These are phyloP conservation scores for Daldinia loculata DNA, from an alignment of 495 filamentous ascomycete species.

Conservation along the genomic window DNA sequence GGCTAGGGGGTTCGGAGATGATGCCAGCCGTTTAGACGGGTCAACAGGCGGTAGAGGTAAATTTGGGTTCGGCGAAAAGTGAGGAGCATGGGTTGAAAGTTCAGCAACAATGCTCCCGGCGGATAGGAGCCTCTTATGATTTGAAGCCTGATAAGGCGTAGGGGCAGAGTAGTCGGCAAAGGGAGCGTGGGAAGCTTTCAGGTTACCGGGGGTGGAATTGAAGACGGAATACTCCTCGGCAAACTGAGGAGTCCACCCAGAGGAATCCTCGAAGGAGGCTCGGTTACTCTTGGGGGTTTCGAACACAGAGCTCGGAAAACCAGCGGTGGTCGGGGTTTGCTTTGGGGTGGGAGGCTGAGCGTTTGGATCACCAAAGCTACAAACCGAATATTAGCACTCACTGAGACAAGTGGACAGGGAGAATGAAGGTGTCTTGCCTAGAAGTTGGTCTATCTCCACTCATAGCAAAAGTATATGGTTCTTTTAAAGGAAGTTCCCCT, in stretches of 20 bases:
- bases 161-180: slow-evolving; percentile 52
- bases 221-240: slow-evolving; percentile 67
- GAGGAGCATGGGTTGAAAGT: slow-evolving; percentile 66
- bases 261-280: slow-evolving; percentile 57
- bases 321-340: slow-evolving; percentile 72
- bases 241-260: slow-evolving; percentile 64
- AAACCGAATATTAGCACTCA: slow-evolving; percentile 45
- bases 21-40: slow-evolving; percentile 62
- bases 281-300: slow-evolving; percentile 69
- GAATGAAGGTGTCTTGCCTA: slow-evolving; percentile 64
- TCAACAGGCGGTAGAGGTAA: slow-evolving; percentile 65
- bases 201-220: slow-evolving; percentile 62
- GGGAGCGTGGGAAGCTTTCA: slow-evolving; percentile 51
- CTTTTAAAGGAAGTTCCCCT: slow-evolving; percentile 18
- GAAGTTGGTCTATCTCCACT: slow-evolving; percentile 78
- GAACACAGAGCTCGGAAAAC: slow-evolving; percentile 69
- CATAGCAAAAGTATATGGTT: slow-evolving; percentile 63
- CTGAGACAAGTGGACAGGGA: slow-evolving; percentile 36
- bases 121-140: slow-evolving; percentile 53
- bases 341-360: slow-evolving; percentile 81
- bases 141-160: slow-evolving; percentile 46
- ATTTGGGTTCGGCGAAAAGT: slow-evolving; percentile 62
- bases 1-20: slow-evolving; percentile 64
- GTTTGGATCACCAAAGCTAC: slow-evolving; percentile 80
- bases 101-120: slow-evolving; percentile 52